phyloP scores from a whole-genome alignment of 1,139 yeast genomes.

The Taphrina wiesneri region DNA sequence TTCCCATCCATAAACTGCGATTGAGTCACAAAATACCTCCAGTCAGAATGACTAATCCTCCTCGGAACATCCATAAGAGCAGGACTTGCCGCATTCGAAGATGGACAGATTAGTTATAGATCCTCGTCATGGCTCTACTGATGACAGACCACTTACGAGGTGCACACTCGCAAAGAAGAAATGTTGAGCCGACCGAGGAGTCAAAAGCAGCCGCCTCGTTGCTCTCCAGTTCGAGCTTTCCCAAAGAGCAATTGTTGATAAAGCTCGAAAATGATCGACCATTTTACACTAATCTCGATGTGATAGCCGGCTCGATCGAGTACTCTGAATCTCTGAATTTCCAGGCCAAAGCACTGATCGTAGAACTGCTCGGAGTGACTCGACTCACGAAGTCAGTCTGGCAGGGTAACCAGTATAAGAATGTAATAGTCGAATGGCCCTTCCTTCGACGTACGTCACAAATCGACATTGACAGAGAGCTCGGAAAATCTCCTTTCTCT shows the following conservation, averaged over 20 bases:
- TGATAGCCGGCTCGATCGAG: not conserved
- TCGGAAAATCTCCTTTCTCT: conserved; percentile 1
- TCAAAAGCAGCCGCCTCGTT: not conserved
- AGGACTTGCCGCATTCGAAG: not conserved
- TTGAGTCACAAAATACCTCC: not conserved
- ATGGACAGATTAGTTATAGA: not conserved
- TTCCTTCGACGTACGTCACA: conserved; percentile 2
- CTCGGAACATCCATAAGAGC: not conserved
- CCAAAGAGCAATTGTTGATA: not conserved
- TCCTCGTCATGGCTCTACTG: not conserved
- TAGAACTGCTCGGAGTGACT: conserved; percentile 17
- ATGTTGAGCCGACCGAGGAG: too few relatives aligned
- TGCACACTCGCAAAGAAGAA: not conserved
- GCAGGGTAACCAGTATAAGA: not conserved
- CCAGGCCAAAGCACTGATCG: not conserved
- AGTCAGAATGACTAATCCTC: not conserved
- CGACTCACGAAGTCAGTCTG: not conserved
- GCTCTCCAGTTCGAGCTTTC: not conserved
- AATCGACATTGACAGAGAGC: not conserved
- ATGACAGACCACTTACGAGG: not conserved
- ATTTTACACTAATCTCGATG: conserved; percentile 1
- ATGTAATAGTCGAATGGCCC: conserved; percentile 7
- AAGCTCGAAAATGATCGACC: not conserved
- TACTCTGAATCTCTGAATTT: not conserved
- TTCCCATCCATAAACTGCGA: not conserved